Conservation (phyloP, 768 basidiomycete species). For the Coprinopsis sp. region DNA sequence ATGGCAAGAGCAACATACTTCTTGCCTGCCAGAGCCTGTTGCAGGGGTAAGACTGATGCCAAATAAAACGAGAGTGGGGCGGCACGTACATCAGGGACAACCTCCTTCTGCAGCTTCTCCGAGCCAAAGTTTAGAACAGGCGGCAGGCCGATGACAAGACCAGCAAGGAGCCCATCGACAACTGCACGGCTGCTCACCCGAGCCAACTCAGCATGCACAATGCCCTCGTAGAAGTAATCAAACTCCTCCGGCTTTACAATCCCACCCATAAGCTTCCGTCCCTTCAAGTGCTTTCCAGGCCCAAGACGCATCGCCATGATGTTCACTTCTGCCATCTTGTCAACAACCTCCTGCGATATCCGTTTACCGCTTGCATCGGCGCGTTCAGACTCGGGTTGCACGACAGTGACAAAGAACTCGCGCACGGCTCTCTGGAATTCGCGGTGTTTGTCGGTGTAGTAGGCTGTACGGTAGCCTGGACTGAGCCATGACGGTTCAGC, state of each 20-base stretch:
- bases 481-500: constrained; percentile 31
- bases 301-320: constrained; percentile 88
- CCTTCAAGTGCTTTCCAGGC: constrained; percentile 83
- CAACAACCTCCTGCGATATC: constrained; percentile 78
- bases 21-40: constrained; percentile 55
- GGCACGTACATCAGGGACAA: constrained; percentile 60
- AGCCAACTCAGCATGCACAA: constrained; percentile 76
- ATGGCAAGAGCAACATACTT: constrained; percentile 90
- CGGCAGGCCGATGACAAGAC: constrained; percentile 82
- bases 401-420: constrained; percentile 69
- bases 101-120: constrained; percentile 60
- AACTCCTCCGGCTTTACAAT: constrained; percentile 77
- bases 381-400: constrained; percentile 66
- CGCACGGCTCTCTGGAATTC: constrained; percentile 74
- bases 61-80: background rate
- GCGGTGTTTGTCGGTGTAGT: constrained; percentile 48
- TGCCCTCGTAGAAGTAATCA: constrained; percentile 92
- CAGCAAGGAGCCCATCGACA: constrained; percentile 80
- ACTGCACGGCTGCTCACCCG: constrained; percentile 84
- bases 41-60: background rate
- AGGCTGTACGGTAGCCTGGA: constrained; percentile 28
- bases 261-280: constrained; percentile 71
- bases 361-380: constrained; percentile 88
- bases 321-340: constrained; percentile 78
- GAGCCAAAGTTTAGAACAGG: constrained; percentile 87